Evolutionary conservation across 31 red algal species (phyloP).

Genomic region (Asparagopsis taxiformis): DNA sequence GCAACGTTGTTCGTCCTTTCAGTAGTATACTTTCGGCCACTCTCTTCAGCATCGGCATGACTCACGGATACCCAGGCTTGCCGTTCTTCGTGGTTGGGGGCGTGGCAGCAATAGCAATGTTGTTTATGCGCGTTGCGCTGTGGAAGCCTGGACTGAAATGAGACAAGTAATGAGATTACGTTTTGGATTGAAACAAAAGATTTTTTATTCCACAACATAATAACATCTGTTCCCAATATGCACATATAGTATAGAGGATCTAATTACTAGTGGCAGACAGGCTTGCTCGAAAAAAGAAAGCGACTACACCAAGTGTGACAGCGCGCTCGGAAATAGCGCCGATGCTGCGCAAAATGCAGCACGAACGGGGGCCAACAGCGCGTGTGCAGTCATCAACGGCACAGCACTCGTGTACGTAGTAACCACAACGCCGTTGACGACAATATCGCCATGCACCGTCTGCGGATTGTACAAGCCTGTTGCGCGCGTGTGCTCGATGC

Average conservation of each 20-base stretch:
- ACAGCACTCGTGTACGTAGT: constrained; percentile 44
- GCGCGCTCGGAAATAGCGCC: neutral
- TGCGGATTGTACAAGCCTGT: constrained; percentile 53
- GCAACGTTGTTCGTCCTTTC: constrained; percentile 44
- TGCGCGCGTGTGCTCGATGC: neutral
- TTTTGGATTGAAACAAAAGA: no score
- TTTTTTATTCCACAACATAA: no score
- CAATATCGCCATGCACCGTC: constrained; percentile 36
- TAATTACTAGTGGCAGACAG: no score
- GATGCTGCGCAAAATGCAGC: constrained; percentile 8
- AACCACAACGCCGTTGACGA: constrained; percentile 42
- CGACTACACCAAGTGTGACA: neutral
- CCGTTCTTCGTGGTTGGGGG: constrained; percentile 37
- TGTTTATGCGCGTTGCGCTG: constrained; percentile 32
- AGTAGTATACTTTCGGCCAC: constrained; percentile 34
- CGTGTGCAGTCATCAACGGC: constrained; percentile 8
- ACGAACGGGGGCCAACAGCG: constrained; percentile 36
- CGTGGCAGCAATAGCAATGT: constrained; percentile 8
- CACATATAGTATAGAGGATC: no score
- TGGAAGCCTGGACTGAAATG: constrained; percentile 45
- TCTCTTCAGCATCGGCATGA: constrained; percentile 29
- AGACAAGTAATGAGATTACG: constrained; percentile 17
- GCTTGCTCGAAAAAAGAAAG: no score
- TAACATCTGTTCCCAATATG: no score
- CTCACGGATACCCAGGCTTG: constrained; percentile 30